phyloP scores from a whole-genome alignment of 352 stramenopile genomes.

The Phytophthora aleatoria region DNA sequence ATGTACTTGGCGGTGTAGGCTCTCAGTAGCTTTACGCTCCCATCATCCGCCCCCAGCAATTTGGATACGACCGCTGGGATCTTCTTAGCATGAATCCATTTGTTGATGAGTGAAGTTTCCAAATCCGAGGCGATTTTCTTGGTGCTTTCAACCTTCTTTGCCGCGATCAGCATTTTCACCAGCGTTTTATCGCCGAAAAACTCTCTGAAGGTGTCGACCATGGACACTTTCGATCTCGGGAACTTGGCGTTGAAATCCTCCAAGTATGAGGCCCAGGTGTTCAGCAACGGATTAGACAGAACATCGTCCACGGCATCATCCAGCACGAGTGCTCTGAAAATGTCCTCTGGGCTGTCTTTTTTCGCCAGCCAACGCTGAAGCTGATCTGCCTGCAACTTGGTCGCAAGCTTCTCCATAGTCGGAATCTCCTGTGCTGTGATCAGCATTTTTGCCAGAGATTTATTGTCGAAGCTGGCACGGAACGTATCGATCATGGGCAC shows the following conservation, averaged over 20 bases:
- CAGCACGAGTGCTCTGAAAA: conserved; percentile 4
- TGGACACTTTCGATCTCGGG: not conserved
- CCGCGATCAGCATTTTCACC: not conserved
- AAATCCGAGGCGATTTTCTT: not conserved
- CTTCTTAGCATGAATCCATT: conserved; percentile 1
- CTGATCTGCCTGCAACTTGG: conserved; percentile 1
- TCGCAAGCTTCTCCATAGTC: not conserved
- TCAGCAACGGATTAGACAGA: conserved; percentile 3
- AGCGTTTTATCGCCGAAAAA: not conserved
- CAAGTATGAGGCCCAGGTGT: conserved; percentile 3
- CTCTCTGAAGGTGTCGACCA: not conserved
- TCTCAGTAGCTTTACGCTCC: not conserved
- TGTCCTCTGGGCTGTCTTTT: not conserved
- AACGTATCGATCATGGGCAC: conserved; percentile 5
- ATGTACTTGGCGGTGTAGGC: not conserved
- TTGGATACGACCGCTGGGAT: not conserved
- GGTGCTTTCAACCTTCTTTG: not conserved
- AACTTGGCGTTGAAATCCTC: conserved; percentile 2
- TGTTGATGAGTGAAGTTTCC: not conserved
- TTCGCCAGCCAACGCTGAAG: conserved; percentile 1
- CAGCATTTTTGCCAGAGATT: not conserved
- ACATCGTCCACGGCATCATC: conserved; percentile 1
- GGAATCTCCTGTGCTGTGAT: not conserved
- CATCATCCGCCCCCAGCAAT: not conserved
- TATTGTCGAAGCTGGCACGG: not conserved